These are phyloP conservation scores for Gremmenia infestans DNA, from an alignment of 2,329 filamentous ascomycete species.

Conservation along the genomic window DNA sequence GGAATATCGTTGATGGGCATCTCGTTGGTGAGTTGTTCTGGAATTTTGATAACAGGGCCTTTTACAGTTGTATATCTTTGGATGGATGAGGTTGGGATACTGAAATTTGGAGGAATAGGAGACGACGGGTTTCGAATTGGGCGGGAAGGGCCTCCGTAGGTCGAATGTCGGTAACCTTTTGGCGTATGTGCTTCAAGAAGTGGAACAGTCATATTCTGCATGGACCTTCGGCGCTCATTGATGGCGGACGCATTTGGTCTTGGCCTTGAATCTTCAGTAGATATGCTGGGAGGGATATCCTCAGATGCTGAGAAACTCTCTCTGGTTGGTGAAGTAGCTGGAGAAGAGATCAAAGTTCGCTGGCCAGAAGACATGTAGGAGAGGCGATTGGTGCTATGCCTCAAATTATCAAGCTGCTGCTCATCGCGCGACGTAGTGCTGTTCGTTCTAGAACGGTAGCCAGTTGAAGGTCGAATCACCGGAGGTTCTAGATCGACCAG, in stretches of 20 bases:
- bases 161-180: conserved; percentile 23
- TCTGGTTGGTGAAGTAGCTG: conserved; percentile 50
- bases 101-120: conserved; percentile 28
- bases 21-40: neutral
- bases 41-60: neutral
- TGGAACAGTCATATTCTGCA: conserved; percentile 24
- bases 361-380: conserved; percentile 58
- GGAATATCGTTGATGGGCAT: neutral
- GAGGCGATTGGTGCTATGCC: conserved; percentile 51
- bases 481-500: conserved; percentile 7
- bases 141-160: conserved; percentile 13
- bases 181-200: conserved; percentile 13
- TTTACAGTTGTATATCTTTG: conserved; percentile 20
- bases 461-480: conserved; percentile 27
- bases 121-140: conserved; percentile 12
- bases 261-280: conserved; percentile 17
- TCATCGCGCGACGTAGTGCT: conserved; percentile 56
- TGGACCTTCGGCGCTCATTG: conserved; percentile 28
- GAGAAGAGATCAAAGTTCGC: conserved; percentile 54
- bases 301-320: conserved; percentile 42
- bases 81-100: conserved; percentile 25
- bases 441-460: conserved; percentile 53
- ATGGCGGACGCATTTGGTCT: conserved; percentile 26
- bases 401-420: conserved; percentile 51
- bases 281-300: conserved; percentile 14